phyloP scores from a whole-genome alignment of 768 basidiomycete species.

The Mycena galericulata region DNA sequence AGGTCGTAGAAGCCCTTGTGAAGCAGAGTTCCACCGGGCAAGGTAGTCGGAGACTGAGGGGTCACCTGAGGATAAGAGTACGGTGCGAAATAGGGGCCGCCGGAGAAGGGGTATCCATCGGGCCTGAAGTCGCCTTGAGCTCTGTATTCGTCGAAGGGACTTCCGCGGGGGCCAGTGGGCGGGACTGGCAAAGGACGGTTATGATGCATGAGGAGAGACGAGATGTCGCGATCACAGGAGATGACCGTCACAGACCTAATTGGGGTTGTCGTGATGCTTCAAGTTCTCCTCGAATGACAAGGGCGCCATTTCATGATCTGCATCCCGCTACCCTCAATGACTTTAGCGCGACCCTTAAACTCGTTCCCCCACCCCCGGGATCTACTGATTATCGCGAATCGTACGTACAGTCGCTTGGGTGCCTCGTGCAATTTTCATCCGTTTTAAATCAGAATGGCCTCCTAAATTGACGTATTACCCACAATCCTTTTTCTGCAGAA shows the following conservation, averaged over 20 bases:
- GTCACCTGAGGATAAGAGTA: conserved; percentile 52
- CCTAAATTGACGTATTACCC: conserved; percentile 9
- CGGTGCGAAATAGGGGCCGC: conserved; percentile 52
- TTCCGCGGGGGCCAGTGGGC: conserved; percentile 34
- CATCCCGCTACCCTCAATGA: neutral
- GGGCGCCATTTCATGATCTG: conserved; percentile 31
- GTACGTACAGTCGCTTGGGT: conserved; percentile 25
- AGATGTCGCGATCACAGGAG: neutral
- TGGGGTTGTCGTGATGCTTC: too few relatives aligned
- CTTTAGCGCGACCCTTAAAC: neutral
- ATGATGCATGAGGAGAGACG: conserved; percentile 23
- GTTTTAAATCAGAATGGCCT: conserved; percentile 6
- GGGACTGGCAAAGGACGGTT: conserved; percentile 49
- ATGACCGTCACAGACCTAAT: too few relatives aligned
- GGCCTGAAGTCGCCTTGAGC: conserved; percentile 35
- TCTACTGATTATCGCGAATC: conserved; percentile 30
- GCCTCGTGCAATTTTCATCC: conserved; percentile 23
- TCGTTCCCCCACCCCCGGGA: conserved; percentile 13
- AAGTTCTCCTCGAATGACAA: neutral
- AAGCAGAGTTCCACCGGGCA: conserved; percentile 78
- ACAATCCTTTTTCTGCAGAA: neutral
- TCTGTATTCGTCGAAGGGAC: conserved; percentile 28
- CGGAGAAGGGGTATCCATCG: conserved; percentile 56
- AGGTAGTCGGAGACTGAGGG: conserved; percentile 57
- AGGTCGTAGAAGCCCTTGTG: conserved; percentile 95